Percentiles rank a stretch among this genome's conserved stretches.
Evolutionary conservation across 192 early-diverging fungal species (phyloP).

Genomic region (Coemansia sp.): DNA sequence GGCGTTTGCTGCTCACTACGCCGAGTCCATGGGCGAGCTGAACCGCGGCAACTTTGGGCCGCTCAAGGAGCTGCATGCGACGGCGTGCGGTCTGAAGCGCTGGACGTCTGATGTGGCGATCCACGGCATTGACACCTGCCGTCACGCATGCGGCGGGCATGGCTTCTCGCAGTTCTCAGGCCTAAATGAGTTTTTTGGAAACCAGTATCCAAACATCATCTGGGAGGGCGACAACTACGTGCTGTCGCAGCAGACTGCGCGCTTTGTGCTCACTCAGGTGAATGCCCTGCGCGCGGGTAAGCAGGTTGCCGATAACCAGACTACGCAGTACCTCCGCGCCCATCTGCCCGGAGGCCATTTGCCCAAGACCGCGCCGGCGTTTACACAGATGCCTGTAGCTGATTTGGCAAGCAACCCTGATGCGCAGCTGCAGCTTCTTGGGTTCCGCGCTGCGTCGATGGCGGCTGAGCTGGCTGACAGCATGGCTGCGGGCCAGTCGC

Average conservation of each 20-base stretch:
- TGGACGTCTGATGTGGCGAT: conserved; percentile 68
- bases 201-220: conserved; percentile 72
- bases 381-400: conserved; percentile 42
- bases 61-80: conserved; percentile 74
- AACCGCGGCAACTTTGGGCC: conserved; percentile 61
- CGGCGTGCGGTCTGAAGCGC: conserved; percentile 70
- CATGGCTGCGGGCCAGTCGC: conserved; percentile 64
- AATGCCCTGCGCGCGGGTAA: conserved; percentile 57
- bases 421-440: conserved; percentile 67
- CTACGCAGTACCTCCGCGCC: conserved; percentile 28
- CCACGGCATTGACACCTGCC: conserved; percentile 71
- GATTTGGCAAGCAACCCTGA: conserved; percentile 56
- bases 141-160: conserved; percentile 76
- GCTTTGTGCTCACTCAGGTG: conserved; percentile 73
- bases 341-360: conserved; percentile 25
- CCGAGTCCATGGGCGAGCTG: conserved; percentile 60
- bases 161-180: conserved; percentile 77
- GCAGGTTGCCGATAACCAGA: conserved; percentile 37
- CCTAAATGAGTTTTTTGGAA: conserved; percentile 64
- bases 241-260: conserved; percentile 80
- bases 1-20: conserved; percentile 64
- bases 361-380: conserved; percentile 3
- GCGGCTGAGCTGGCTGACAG: conserved; percentile 62
- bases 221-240: conserved; percentile 88
- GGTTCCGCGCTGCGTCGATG: conserved; percentile 70